phyloP scores from a whole-genome alignment of 352 stramenopile genomes.

The Lagenidium giganteum region DNA sequence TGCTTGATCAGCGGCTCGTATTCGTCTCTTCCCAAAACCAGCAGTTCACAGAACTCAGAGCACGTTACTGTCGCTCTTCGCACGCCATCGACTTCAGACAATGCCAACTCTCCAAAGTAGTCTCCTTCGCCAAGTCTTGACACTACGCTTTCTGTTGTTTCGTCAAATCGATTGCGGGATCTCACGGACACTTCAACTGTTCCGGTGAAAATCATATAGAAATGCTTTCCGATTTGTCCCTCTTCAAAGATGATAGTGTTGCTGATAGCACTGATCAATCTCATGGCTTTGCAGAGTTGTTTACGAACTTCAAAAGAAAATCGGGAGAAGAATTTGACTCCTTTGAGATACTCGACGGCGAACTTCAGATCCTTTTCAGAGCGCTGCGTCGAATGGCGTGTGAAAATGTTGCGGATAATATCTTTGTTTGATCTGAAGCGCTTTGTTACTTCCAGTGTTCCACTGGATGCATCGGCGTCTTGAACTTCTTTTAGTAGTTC shows the following conservation, averaged over 20 bases:
- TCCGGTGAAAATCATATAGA: conserved; percentile 69
- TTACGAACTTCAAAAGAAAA: conserved; percentile 76
- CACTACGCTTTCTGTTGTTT: conserved; percentile 43
- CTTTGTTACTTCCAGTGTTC: conserved; percentile 51
- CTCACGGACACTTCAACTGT: conserved; percentile 50
- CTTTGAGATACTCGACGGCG: conserved; percentile 68
- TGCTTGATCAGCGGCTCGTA: conserved; percentile 62
- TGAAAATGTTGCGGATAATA: conserved; percentile 70
- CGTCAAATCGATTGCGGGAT: conserved; percentile 52
- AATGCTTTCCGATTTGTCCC: conserved; percentile 52
- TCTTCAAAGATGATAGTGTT: conserved; percentile 67
- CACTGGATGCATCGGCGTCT: conserved; percentile 19
- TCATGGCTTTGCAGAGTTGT: conserved; percentile 65
- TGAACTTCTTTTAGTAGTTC: conserved; percentile 44
- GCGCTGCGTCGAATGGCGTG: conserved; percentile 40
- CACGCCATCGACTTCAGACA: conserved; percentile 48
- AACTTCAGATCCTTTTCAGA: conserved; percentile 74
- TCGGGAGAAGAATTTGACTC: conserved; percentile 72
- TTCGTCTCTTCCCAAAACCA: conserved; percentile 51
- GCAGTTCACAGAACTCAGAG: conserved; percentile 50
- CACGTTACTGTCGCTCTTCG: conserved; percentile 51
- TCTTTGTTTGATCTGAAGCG: conserved; percentile 72
- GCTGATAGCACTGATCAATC: conserved; percentile 48
- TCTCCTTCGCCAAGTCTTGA: conserved; percentile 52
- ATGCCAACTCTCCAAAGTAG: conserved; percentile 56